Conservation (phyloP, 2,329 filamentous ascomycete genomes). For the Ophiostoma himal-ulmi region DNA sequence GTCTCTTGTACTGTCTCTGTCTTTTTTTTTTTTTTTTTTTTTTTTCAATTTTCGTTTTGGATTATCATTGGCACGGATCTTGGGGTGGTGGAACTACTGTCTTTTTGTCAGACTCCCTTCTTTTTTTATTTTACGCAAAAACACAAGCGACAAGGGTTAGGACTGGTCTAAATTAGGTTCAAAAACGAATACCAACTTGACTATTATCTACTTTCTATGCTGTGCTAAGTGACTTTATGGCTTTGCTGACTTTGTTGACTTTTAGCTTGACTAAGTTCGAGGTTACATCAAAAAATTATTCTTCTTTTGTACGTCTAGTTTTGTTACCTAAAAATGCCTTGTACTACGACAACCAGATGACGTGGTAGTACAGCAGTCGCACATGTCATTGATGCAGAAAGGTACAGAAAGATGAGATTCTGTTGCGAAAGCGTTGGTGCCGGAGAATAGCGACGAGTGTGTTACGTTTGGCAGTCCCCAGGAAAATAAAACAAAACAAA, state of each 20-base stretch:
- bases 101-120: slow-evolving; percentile 5
- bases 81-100: background rate
- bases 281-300: background rate
- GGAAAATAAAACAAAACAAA: background rate
- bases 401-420: background rate
- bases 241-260: background rate
- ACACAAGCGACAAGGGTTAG: background rate
- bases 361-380: background rate
- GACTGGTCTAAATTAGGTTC: background rate
- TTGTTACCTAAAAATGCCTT: background rate
- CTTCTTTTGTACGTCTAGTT: background rate
- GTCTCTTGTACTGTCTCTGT: background rate
- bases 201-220: background rate
- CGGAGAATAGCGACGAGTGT: background rate
- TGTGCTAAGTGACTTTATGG: background rate
- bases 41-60: too few species aligned
- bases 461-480: background rate
- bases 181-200: slow-evolving; percentile 1
- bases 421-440: background rate
- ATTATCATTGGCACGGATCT: background rate
- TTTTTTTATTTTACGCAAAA: background rate
- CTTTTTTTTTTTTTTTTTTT: background rate
- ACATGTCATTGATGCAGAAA: background rate
- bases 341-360: background rate
- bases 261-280: background rate